phyloP scores from a whole-genome alignment of 805 yeast species.

The Kluyveromyces lactis region DNA sequence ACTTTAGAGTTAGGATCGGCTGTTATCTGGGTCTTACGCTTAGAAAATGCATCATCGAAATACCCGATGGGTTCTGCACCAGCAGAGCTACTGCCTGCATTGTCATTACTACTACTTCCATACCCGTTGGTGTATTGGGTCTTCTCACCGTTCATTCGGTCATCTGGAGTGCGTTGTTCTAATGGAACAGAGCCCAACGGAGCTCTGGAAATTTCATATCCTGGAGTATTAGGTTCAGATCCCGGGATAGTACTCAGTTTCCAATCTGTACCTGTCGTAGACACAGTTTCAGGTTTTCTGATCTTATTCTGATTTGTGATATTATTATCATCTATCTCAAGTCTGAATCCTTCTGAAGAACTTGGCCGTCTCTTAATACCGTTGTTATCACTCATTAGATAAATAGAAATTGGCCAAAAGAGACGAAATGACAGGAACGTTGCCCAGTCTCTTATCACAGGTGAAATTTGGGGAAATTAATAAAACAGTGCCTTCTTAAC shows the following conservation, averaged over 20 bases:
- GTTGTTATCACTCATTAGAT: not conserved
- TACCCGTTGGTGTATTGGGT: too few species aligned
- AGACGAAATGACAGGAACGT: too few species aligned
- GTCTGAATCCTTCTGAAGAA: not conserved
- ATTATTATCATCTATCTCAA: not conserved
- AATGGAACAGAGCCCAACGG: constrained; percentile 6
- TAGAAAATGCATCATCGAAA: not conserved
- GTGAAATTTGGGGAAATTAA: too few species aligned
- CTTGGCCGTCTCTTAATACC: not conserved
- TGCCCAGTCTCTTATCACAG: too few species aligned
- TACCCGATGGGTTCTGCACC: not conserved
- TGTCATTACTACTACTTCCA: not conserved
- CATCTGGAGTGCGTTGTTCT: not conserved
- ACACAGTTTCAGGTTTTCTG: not conserved
- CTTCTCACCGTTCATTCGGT: not conserved
- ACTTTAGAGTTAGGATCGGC: not conserved
- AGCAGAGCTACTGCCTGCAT: not conserved
- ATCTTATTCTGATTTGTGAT: not conserved
- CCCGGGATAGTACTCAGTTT: constrained; percentile 27
- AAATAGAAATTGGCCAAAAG: too few species aligned
- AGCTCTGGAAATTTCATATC: constrained; percentile 22
- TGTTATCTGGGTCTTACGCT: too few species aligned
- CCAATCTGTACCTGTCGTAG: not conserved
- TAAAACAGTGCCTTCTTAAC: too few species aligned
- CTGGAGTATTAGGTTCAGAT: constrained; percentile 36